Evolutionary conservation across 768 basidiomycete species (phyloP), one percentile per base, ranked within the genome.

Genomic region (Leccinum incarnatum): DNA sequence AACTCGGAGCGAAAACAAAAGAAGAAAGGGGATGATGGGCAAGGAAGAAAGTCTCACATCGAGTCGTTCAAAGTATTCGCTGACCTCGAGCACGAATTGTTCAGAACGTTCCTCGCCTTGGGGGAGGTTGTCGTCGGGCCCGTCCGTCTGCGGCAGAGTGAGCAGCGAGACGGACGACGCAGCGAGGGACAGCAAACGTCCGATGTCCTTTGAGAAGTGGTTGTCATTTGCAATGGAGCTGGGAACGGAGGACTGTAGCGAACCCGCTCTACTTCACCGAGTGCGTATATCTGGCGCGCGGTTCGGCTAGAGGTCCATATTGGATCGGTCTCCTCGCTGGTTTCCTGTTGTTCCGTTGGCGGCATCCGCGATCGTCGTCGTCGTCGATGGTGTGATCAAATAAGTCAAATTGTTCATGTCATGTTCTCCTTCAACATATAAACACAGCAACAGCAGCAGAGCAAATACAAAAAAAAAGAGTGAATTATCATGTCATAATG

Each of bases 41-140:
- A 42, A 42, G 40, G 40, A 19, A 21, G 45, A 46, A 8, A 46
- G 70, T 27, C 81, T 55, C 65, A 92, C 91, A 69, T 93, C 87
- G 9, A 93, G 78, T 27, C 87, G 85, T 65, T 91, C 87, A 67
- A 92, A 93, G 72, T 92, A 93, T 68, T 91, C 88, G 77, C 87
- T 87, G 53, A 89, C 89, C 76, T 92, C 89, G 45, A 88, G 78
- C 42, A 92, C 91, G 63, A 93, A 92, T 66, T 91, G 88, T 68
- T 93, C 89, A 14, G 89, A 91, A 36, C 91, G 80, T 72, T 93
- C 91, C 59, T 87, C 91, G 42, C 89, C 91, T 65, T 88, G 86
- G 3, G 90, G 89, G 8, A 92, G 79, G 56, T 75, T 78, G 54
- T 88, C 87, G 7, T 83, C 83, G 3, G 85, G 80, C 1, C 72